phyloP scores from a whole-genome alignment of 2,329 filamentous ascomycete genomes.

The Cordyceps farinosa region DNA sequence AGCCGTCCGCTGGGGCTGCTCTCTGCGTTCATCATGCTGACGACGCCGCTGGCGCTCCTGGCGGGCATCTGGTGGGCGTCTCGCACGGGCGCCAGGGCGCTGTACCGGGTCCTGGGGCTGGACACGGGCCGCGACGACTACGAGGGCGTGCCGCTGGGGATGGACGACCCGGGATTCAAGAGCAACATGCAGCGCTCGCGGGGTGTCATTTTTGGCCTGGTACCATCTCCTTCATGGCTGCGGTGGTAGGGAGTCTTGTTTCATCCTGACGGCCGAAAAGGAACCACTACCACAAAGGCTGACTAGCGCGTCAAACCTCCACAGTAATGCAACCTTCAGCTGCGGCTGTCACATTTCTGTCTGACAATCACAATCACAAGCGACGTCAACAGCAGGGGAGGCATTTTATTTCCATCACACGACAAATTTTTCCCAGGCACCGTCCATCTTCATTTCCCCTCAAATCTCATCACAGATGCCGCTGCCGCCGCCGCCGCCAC shows the following conservation, averaged over 20 bases:
- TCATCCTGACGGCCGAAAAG: no score
- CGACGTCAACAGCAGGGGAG: background rate
- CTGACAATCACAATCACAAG: background rate
- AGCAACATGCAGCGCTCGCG: background rate
- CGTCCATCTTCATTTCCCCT: background rate
- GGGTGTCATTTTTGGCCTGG: background rate
- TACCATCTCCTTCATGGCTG: background rate
- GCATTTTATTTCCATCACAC: no score
- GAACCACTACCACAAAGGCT: no score
- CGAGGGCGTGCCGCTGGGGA: conserved; percentile 1
- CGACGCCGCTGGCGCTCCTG: background rate
- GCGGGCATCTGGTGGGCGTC: conserved; percentile 4
- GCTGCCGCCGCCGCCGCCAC: background rate
- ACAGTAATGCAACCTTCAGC: background rate
- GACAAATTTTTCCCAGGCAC: no score
- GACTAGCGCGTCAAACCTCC: background rate
- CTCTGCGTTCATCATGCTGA: background rate
- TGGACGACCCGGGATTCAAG: background rate
- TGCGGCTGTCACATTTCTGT: background rate
- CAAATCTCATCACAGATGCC: no score
- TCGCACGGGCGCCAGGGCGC: conserved; percentile 13
- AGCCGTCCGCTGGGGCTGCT: background rate
- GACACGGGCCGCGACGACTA: background rate
- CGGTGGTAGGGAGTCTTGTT: background rate
- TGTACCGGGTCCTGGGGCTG: conserved; percentile 4